phyloP scores from a whole-genome alignment of 306 rosid genomes.

The Vigna angularis region DNA sequence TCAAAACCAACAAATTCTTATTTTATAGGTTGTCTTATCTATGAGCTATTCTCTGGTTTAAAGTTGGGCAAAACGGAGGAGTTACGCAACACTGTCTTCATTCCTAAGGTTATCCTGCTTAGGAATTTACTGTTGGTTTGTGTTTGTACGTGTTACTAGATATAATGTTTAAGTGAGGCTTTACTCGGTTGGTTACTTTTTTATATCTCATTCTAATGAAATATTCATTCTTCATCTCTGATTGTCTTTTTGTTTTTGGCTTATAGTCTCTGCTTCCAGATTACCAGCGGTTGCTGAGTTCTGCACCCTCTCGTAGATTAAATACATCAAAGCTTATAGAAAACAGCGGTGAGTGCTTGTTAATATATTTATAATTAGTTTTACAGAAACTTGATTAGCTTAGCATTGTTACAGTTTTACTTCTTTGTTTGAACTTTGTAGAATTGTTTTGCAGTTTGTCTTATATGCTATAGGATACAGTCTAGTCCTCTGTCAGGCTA shows the following conservation, averaged over 20 bases:
- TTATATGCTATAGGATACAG: slow-evolving; percentile 34
- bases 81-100: slow-evolving; percentile 83
- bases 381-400: slow-evolving; percentile 30
- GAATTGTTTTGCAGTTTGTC: slow-evolving; percentile 11
- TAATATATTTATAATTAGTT: slow-evolving; percentile 27
- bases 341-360: slow-evolving; percentile 78
- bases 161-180: slow-evolving; percentile 26
- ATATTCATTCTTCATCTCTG: slow-evolving; percentile 60
- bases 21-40: slow-evolving; percentile 86
- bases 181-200: slow-evolving; percentile 40
- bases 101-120: slow-evolving; percentile 81
- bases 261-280: slow-evolving; percentile 98
- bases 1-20: slow-evolving; percentile 31
- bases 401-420: slow-evolving; percentile 29
- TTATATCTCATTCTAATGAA: slow-evolving; percentile 42
- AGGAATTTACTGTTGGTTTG: slow-evolving; percentile 22
- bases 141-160: slow-evolving; percentile 20
- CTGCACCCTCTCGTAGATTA: slow-evolving; percentile 94
- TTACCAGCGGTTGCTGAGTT: slow-evolving; percentile 96
- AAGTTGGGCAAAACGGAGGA: slow-evolving; percentile 94
- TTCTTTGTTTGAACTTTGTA: slow-evolving; percentile 31
- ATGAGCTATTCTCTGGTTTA: slow-evolving; percentile 89
- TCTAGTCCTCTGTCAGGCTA: slow-evolving; percentile 1
- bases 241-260: slow-evolving; percentile 56
- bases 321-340: slow-evolving; percentile 95